Conservation (phyloP, 371 early-diverging fungal genomes). For the Mycotypha africana region DNA sequence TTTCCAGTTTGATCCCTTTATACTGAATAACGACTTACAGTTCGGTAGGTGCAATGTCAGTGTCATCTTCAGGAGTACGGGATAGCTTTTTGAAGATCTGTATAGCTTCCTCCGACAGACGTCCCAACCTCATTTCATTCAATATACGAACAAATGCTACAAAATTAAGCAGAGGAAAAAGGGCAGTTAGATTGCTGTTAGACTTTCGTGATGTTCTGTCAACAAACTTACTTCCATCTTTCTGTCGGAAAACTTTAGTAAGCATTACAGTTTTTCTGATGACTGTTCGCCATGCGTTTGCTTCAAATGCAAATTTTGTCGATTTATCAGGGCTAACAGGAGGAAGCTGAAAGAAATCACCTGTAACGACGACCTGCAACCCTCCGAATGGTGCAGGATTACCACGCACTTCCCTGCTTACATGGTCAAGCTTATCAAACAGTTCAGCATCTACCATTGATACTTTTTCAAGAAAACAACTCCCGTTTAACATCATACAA, state of each 20-base stretch:
- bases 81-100: constrained; percentile 48
- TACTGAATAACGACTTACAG: too few relatives aligned
- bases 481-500: not conserved
- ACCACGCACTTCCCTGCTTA: constrained; percentile 50
- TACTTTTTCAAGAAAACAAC: constrained; percentile 58
- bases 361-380: constrained; percentile 83
- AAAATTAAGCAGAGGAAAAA: constrained; percentile 10
- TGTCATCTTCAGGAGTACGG: constrained; percentile 45
- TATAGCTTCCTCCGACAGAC: constrained; percentile 49
- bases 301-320: constrained; percentile 72
- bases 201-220: not conserved
- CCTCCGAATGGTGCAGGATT: constrained; percentile 82
- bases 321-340: constrained; percentile 56
- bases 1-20: too few relatives aligned
- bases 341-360: constrained; percentile 95
- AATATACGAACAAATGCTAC: constrained; percentile 58
- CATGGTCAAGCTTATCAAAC: constrained; percentile 79
- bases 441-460: constrained; percentile 87
- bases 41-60: constrained; percentile 73
- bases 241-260: constrained; percentile 56
- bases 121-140: constrained; percentile 66
- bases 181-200: constrained; percentile 1
- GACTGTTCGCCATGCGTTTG: constrained; percentile 55
- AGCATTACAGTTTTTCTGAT: constrained; percentile 53
- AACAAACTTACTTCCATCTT: constrained; percentile 39